Evolutionary conservation across 345 rosid genomes (phyloP), one percentile per base, ranked within the genome.

Genomic region (Noccaea caerulescens): DNA sequence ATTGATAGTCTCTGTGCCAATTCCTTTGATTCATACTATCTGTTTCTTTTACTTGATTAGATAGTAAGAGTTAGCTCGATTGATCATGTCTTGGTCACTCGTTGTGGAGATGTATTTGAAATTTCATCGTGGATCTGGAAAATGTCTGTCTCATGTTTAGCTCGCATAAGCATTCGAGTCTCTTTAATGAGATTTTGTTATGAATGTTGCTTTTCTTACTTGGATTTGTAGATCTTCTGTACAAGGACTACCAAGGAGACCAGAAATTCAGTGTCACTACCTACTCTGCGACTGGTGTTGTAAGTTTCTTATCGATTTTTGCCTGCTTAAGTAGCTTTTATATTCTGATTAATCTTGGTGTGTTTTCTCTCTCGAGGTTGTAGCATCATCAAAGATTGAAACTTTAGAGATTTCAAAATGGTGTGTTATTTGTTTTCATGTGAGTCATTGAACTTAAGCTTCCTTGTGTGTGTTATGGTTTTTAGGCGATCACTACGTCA

Each of bases 171-270:
- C 1, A 16, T 34, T 37, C 20, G 44, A 34, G 45, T 10, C 45
- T 43, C 4, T 16, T 6, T 13, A 0, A 0, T 49, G 13, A 59
- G 30, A 5, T 5, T 41, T 44, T 37, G 12, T 57, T 56, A 13
- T 23, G 54, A 71, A 45, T 68, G 14, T 34, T 58, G 63, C 45
- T 58, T 7, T n/a, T 1, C 54, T 53, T 44, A 7, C 12, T 38
- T 39, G 8, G 69, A 2, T 42, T 42, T 42, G 52, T 59, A 93
- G 98, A 94, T 88, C 93, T 89, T 65, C 79, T 92, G 25, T 83
- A 88, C 93, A 95, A 72, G 89, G 98, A 92, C 66, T 90, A 95
- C 78, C 98, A 92, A 84, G 83, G 74, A 45, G 99, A 92, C 80
- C 92, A 95, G 63, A 91, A 90, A 82, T 80, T 95, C 88, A 86